These are phyloP conservation scores for Aureococcus anophagefferens DNA, from an alignment of 108 stramenopile species.

Conservation along the genomic window DNA sequence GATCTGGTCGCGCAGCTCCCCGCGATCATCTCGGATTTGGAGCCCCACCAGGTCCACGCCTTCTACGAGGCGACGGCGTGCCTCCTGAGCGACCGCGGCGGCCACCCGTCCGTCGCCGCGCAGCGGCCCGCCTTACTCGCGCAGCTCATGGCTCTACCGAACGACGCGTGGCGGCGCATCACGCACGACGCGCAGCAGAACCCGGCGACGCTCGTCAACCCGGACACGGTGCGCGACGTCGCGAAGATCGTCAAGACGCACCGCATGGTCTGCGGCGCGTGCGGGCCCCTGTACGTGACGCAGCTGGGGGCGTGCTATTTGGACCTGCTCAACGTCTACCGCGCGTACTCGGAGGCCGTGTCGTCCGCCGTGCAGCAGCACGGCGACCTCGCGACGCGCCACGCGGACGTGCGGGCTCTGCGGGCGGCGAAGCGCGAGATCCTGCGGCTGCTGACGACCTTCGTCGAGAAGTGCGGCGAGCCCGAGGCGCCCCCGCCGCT, in stretches of 20 bases:
- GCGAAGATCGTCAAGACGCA: conserved; percentile 90
- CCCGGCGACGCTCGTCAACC: conserved; percentile 68
- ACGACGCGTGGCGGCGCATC: conserved; percentile 72
- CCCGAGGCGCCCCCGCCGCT: conserved; percentile 79
- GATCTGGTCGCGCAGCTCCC: conserved; percentile 82
- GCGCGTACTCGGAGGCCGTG: conserved; percentile 88
- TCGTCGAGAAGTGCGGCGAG: conserved; percentile 83
- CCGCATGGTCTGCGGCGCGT: conserved; percentile 74
- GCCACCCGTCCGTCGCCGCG: conserved; percentile 40
- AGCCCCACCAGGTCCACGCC: conserved; percentile 95
- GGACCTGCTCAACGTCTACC: conserved; percentile 95
- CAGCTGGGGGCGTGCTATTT: conserved; percentile 88
- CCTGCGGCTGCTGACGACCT: conserved; percentile 74
- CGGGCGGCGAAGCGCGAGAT: conserved; percentile 93
- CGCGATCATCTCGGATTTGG: conserved; percentile 82
- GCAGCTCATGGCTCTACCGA: conserved; percentile 86
- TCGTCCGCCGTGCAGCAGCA: conserved; percentile 74
- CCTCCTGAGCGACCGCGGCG: conserved; percentile 83
- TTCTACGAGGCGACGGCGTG: conserved; percentile 95
- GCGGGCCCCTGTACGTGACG: conserved; percentile 81
- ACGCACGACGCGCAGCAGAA: conserved; percentile 68
- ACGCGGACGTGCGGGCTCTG: conserved; percentile 80
- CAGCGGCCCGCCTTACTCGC: conserved; percentile 55
- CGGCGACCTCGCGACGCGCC: conserved; percentile 74
- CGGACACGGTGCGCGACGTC: conserved; percentile 81